Percentiles rank a stretch among this genome's conserved stretches.
These are phyloP conservation scores for sweet orange (Citrus sinensis) DNA, from an alignment of 345 rosid genomes.

Conservation along the genomic window DNA sequence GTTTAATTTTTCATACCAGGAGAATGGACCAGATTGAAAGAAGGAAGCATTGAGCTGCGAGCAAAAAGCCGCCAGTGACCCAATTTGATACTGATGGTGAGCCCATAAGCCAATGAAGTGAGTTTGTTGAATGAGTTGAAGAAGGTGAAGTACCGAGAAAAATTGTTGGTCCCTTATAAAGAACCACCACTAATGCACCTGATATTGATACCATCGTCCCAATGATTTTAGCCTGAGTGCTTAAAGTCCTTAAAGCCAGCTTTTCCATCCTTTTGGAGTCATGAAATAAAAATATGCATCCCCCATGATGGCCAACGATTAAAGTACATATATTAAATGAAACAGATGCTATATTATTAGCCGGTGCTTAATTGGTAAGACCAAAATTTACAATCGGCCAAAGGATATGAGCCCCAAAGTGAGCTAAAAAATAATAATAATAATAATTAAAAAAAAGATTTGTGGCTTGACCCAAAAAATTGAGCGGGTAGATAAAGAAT, in stretches of 20 bases:
- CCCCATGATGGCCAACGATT: no score
- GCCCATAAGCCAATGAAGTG: not conserved
- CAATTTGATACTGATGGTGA: slow-evolving; percentile 17
- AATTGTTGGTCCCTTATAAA: slow-evolving; percentile 30
- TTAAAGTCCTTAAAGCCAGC: slow-evolving; percentile 18
- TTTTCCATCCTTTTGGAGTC: slow-evolving; percentile 31
- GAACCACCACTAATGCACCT: slow-evolving; percentile 31
- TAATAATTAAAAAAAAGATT: no score
- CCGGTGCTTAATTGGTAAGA: no score
- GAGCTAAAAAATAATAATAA: no score
- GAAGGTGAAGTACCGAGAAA: not conserved
- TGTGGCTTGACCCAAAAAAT: no score
- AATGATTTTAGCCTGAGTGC: slow-evolving; percentile 27
- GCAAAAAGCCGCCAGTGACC: slow-evolving; percentile 30
- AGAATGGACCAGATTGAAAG: slow-evolving; percentile 22
- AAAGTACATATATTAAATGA: no score
- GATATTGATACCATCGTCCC: slow-evolving; percentile 32
- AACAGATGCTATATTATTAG: no score
- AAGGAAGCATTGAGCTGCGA: slow-evolving; percentile 15
- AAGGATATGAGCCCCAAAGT: no score
- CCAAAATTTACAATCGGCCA: no score
- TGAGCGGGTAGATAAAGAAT: no score
- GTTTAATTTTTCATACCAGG: slow-evolving; percentile 22
- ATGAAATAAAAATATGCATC: no score
- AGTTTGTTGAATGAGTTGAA: not conserved